Base-by-base conservation (phyloP, 139 green algal species). In the Tetradesmus lagerheimii region DNA sequence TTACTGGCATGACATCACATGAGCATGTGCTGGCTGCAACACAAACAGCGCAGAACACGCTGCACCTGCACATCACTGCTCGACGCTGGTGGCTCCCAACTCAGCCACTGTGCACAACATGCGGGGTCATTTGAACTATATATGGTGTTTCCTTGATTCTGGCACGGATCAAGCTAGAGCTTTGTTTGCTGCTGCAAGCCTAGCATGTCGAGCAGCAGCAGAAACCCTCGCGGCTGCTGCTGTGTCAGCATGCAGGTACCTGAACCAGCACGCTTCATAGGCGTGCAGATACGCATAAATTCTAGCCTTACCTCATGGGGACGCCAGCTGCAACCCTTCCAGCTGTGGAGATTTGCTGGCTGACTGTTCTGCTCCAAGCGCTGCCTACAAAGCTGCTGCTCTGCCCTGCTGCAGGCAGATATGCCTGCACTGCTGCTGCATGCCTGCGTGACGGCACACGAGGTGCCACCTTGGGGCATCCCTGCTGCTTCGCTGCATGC, bases 311-410 rank as follows among this genome's bases (percentile, higher is more conserved):
- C 57, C 57, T 71, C 20, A 71, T 71, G 20, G 57, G 57, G 12
- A 71, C 57, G 23, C 57, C 57, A 71, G 57, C 57, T 31, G 57
- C 57, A 71, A n/a, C 57, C 57, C 57, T 71, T 71, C 62, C 37
- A 39, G 39, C 62, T 39, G 12, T 29, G 11, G n/a, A 34, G 8
- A 88, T 66, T 41, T 88, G 83, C 83, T 41, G 62, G 83, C 83
- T 88, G 64, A 88, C 64, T 39, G 64, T 41, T 29, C 64, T 81
- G 64, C 37, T 80, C 83, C 83, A 88, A n/a, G 38, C 15, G 29
- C 64, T 80, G 37, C 83, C 83, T 20, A 80, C 64, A 88, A 88
- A 88, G 64, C 83, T 88, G 64, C 83, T 88, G 83, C 62, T 80
- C 27, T 62, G 38, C 27, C 29, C 27, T 80, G 83, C 83, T 41